Evolutionary conservation across 2,329 filamentous ascomycete genomes (phyloP), one percentile per base, ranked within the genome.

Genomic region (Plenodomus tracheiphilus): DNA sequence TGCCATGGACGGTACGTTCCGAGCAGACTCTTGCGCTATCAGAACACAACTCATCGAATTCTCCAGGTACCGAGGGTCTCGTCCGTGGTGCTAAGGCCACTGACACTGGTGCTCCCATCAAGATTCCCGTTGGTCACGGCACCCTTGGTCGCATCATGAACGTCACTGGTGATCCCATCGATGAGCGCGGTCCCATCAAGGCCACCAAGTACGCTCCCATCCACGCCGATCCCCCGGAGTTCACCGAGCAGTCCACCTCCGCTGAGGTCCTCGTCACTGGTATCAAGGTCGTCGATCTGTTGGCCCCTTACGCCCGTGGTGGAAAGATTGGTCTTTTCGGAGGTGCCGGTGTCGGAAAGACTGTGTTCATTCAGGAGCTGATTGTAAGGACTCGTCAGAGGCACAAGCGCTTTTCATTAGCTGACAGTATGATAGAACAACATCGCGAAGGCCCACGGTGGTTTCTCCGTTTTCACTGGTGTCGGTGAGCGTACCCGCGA

Each of bases 291-390:
- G 94, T 99, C 81, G 94, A 99, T 79, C 85, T 99, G 66, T 87
- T 99, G 74, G 94, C 94, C 71, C 94, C 94, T 73, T 99, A 99
- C 80, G 94, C 94, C 77, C 94, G 94, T 95, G 94, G 94, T 91
- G 94, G 94, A 87, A 99, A 99, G 89, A 99, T 99, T 85, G 94
- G 94, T 90, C 91, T 99, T 69, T 99, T 99, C 83, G 94, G 94
- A 82, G 94, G 94, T 93, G 94, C 94, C 72, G 94, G 94, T 95
- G 94, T 99, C 85, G 94, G 94, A 80, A 99, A 99, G 89, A 99
- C 94, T 77, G 94, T 99, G 77, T 99, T 97, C 85, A 99, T 99
- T 79, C 94, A 99, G 86, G 94, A 99, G 83, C 83, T 99, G 76
- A 99, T 99, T 84, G 84, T 87, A 79, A 71, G 83, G 17, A 51